A percentile compares a stretch with the other conserved stretches of the same genome.
Evolutionary conservation across 2,329 filamentous ascomycete genomes (phyloP).

Genomic region (Fusarium verticillioides): DNA sequence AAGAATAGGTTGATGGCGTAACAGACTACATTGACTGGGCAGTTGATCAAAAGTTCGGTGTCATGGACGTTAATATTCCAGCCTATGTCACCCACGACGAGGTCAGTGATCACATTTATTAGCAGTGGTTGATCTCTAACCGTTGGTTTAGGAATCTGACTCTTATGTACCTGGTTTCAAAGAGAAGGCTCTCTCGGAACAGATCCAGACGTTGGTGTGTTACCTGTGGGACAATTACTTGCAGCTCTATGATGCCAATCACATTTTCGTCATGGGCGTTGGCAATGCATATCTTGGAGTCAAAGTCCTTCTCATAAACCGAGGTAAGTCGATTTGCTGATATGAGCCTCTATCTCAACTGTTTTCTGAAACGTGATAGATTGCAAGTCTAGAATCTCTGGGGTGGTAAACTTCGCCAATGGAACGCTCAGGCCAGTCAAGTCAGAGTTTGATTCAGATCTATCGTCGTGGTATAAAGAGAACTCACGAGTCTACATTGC

Average conservation of each 20-base stretch:
- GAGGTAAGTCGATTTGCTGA: conserved; percentile 63
- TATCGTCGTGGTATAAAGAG: conserved; percentile 84
- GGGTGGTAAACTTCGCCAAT: conserved; percentile 84
- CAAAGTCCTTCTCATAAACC: conserved; percentile 80
- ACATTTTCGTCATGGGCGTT: conserved; percentile 87
- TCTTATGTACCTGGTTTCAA: conserved; percentile 57
- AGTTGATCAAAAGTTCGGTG: conserved; percentile 76
- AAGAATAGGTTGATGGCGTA: conserved; percentile 78
- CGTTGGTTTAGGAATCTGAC: conserved; percentile 56
- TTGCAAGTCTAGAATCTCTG: conserved; percentile 74
- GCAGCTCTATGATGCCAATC: conserved; percentile 75
- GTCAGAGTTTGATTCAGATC: conserved; percentile 78
- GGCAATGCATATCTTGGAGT: conserved; percentile 90
- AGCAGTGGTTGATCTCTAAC: conserved; percentile 21
- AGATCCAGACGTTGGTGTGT: conserved; percentile 77
- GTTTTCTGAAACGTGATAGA: conserved; percentile 52
- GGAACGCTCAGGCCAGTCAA: conserved; percentile 81
- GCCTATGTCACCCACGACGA: conserved; percentile 75
- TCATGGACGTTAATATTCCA: conserved; percentile 93
- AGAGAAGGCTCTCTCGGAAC: conserved; percentile 63
- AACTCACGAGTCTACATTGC: conserved; percentile 85
- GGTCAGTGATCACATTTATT: conserved; percentile 53
- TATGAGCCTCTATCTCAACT: neutral
- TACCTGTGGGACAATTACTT: conserved; percentile 99
- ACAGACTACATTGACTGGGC: conserved; percentile 89